A percentile compares a stretch with the other conserved stretches of the same genome.
Conservation (phyloP, 1,284 basidiomycete species). For the Vanrija sp. region DNA sequence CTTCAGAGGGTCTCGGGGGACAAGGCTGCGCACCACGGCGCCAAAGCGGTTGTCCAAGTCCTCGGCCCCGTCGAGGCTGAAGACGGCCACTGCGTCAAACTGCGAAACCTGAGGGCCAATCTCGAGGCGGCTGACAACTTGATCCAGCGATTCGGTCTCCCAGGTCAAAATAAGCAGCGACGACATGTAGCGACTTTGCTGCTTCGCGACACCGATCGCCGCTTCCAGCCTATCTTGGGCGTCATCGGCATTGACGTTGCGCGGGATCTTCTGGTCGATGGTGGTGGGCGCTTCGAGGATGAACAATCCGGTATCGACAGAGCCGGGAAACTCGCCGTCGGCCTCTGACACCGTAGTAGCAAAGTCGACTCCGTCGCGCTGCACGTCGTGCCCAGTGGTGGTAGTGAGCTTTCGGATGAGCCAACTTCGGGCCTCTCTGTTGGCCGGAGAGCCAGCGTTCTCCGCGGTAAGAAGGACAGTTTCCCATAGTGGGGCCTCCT, state of each 20-base stretch:
- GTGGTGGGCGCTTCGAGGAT: slow-evolving; percentile 32
- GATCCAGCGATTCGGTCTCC: slow-evolving; percentile 35
- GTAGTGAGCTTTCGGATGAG: slow-evolving; percentile 25
- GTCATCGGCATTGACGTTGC: slow-evolving; percentile 24
- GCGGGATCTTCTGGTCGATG: neutral
- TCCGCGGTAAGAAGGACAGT: slow-evolving; percentile 15
- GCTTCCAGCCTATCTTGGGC: slow-evolving; percentile 29
- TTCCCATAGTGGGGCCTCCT: slow-evolving; percentile 9
- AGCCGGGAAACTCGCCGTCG: slow-evolving; percentile 9
- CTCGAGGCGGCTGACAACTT: slow-evolving; percentile 26
- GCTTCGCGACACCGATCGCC: slow-evolving; percentile 14
- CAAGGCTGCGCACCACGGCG: slow-evolving; percentile 7
- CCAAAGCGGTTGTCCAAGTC: slow-evolving; percentile 30
- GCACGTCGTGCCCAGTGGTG: slow-evolving; percentile 8
- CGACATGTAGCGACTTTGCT: slow-evolving; percentile 22
- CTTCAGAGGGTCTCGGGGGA: slow-evolving; percentile 18
- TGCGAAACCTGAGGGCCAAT: slow-evolving; percentile 19
- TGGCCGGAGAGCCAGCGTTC: slow-evolving; percentile 20
- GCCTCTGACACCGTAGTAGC: slow-evolving; percentile 5
- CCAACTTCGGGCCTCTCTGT: slow-evolving; percentile 27
- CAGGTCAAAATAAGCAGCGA: slow-evolving; percentile 36
- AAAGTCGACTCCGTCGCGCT: slow-evolving; percentile 22
- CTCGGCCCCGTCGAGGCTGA: slow-evolving; percentile 28
- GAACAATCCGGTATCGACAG: slow-evolving; percentile 24
- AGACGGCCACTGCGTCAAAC: slow-evolving; percentile 22